phyloP scores from a whole-genome alignment of 352 stramenopile species.

The Phytophthora brassicae region DNA sequence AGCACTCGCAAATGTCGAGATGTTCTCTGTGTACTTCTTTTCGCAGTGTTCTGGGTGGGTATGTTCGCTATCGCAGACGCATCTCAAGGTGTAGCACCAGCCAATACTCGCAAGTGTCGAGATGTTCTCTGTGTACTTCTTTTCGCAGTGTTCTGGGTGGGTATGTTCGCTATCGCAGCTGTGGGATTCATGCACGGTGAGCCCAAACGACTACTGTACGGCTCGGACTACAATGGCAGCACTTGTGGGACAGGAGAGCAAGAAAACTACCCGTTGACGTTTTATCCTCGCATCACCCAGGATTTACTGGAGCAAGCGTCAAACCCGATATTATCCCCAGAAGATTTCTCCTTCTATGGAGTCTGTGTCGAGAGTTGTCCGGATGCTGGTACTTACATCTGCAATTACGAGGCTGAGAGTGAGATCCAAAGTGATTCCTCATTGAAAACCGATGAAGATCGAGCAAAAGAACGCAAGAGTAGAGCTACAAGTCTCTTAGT shows the following conservation, averaged over 20 bases:
- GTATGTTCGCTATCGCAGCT: conserved; percentile 61
- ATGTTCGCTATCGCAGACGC: conserved; percentile 55
- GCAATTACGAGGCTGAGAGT: conserved; percentile 73
- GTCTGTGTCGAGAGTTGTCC: conserved; percentile 68
- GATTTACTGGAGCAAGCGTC: conserved; percentile 65
- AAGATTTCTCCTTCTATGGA: conserved; percentile 67
- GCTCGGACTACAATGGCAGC: conserved; percentile 72
- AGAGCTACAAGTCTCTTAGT: conserved; percentile 38
- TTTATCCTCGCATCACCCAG: conserved; percentile 79
- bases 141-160: conserved; percentile 77
- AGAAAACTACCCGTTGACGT: conserved; percentile 42
- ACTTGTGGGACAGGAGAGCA: conserved; percentile 60
- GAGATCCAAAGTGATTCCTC: conserved; percentile 43
- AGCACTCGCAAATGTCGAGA: conserved; percentile 68
- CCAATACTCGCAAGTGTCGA: conserved; percentile 58
- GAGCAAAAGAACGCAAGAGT: conserved; percentile 46
- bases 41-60: conserved; percentile 73
- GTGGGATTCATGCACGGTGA: conserved; percentile 66
- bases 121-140: conserved; percentile 68
- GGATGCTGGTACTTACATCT: conserved; percentile 53
- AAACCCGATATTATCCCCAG: conserved; percentile 41
- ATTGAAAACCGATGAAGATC: conserved; percentile 39
- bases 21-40: conserved; percentile 63
- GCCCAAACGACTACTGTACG: conserved; percentile 69
- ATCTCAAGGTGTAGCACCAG: conserved; percentile 52